These are phyloP conservation scores for Bipolaris gigantea DNA, from an alignment of 2,329 filamentous ascomycete genomes.

Conservation along the genomic window DNA sequence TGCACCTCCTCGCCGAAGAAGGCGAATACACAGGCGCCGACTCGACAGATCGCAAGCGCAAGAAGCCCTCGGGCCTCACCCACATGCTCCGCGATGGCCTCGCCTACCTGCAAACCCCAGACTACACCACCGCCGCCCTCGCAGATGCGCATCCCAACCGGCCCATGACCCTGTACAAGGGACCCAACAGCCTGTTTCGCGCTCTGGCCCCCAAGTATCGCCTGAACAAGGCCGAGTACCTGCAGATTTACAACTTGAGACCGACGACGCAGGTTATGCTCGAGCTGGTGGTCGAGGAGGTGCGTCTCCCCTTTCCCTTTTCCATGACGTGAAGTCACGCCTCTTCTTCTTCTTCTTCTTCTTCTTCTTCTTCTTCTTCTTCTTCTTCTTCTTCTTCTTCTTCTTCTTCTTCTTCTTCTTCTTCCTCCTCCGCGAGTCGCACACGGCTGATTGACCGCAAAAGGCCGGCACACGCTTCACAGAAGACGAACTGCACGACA, in stretches of 20 bases:
- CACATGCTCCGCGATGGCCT: slow-evolving; percentile 66
- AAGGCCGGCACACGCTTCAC: slow-evolving; percentile 36
- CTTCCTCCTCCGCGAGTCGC: neutral
- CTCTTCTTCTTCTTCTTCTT: neutral
- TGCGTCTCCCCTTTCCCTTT: slow-evolving; percentile 9
- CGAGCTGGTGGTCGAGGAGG: slow-evolving; percentile 43
- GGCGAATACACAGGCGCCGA: slow-evolving; percentile 41
- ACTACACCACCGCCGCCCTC: slow-evolving; percentile 25
- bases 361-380: neutral
- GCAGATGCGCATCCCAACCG: slow-evolving; percentile 23
- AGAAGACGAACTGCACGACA: slow-evolving; percentile 34
- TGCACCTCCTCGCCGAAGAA: slow-evolving; percentile 39
- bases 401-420: neutral
- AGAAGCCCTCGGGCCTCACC: slow-evolving; percentile 57
- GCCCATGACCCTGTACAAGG: slow-evolving; percentile 42
- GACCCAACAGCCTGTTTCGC: slow-evolving; percentile 36
- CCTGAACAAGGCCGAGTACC: slow-evolving; percentile 44
- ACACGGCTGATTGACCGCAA: neutral
- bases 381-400: neutral
- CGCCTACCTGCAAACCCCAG: slow-evolving; percentile 48
- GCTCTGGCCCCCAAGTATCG: slow-evolving; percentile 34
- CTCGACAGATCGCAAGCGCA: slow-evolving; percentile 27
- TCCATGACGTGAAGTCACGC: too few relatives aligned
- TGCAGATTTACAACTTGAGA: slow-evolving; percentile 44
- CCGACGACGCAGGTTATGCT: slow-evolving; percentile 37